Percentiles rank a stretch among this genome's conserved stretches.
These are phyloP conservation scores for Penicillium digitatum DNA, from an alignment of 2,329 filamentous ascomycete species.

Conservation along the genomic window DNA sequence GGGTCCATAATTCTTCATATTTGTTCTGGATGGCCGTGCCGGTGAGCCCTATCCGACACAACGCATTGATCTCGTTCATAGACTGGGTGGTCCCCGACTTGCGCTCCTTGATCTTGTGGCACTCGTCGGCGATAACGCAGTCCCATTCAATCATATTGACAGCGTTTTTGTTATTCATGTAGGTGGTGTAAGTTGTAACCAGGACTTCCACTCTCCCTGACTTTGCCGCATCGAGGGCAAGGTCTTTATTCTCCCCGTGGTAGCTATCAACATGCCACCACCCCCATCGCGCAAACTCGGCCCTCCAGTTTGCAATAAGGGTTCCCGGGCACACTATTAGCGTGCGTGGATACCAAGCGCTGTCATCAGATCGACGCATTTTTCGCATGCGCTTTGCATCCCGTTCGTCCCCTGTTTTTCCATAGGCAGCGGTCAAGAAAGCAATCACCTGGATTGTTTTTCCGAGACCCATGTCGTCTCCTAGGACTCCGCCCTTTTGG, in stretches of 20 bases:
- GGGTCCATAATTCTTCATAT: constrained; percentile 94
- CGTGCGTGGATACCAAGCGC: constrained; percentile 75
- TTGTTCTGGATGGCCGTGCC: constrained; percentile 97
- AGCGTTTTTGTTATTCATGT: constrained; percentile 67
- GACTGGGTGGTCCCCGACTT: constrained; percentile 73
- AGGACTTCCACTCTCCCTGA: constrained; percentile 80
- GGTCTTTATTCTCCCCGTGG: constrained; percentile 69
- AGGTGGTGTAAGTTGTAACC: constrained; percentile 91
- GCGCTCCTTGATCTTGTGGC: constrained; percentile 80
- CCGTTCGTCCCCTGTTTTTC: constrained; percentile 84
- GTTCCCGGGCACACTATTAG: constrained; percentile 86
- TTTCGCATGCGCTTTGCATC: constrained; percentile 86
- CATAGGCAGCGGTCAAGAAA: constrained; percentile 86
- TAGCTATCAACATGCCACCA: constrained; percentile 89
- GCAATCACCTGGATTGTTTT: constrained; percentile 96
- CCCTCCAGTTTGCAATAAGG: constrained; percentile 85
- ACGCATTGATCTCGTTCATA: constrained; percentile 84
- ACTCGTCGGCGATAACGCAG: constrained; percentile 90
- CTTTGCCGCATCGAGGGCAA: constrained; percentile 66
- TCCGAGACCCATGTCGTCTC: constrained; percentile 95
- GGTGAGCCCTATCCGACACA: constrained; percentile 88
- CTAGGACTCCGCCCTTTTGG: constrained; percentile 83
- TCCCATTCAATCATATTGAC: constrained; percentile 91
- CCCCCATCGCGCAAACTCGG: constrained; percentile 83
- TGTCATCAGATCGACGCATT: constrained; percentile 58